These are phyloP conservation scores for Chlorella sp. DNA, from an alignment of 139 green algal species.

Conservation along the genomic window DNA sequence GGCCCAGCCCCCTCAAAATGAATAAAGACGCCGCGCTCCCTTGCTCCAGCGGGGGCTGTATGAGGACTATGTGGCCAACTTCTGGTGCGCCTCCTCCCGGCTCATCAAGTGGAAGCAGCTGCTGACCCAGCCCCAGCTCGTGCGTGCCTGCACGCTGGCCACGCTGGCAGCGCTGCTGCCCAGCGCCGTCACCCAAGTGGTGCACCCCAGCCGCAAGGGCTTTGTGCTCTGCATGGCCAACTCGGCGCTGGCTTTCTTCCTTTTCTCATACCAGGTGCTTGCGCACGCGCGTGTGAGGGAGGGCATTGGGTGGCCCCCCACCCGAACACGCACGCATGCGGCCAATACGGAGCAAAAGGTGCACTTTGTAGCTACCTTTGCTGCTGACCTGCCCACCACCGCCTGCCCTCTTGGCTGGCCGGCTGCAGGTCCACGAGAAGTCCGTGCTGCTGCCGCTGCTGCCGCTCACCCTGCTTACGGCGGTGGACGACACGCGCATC, in stretches of 20 bases:
- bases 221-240: constrained; percentile 86
- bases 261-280: constrained; percentile 95
- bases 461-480: constrained; percentile 77
- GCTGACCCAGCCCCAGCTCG: constrained; percentile 45
- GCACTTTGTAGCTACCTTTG: too few species aligned
- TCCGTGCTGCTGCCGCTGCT: constrained; percentile 93
- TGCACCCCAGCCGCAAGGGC: constrained; percentile 51
- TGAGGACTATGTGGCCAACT: constrained; percentile 99
- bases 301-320: neutral
- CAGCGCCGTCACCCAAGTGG: constrained; percentile 71
- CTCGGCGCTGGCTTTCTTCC: constrained; percentile 88
- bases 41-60: constrained; percentile 86
- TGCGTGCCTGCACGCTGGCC: constrained; percentile 49
- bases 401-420: too few species aligned
- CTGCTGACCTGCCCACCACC: too few species aligned
- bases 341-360: too few species aligned
- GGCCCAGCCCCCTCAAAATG: too few species aligned
- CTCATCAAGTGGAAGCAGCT: constrained; percentile 89
- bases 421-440: constrained; percentile 95
- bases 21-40: too few species aligned
- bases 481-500: constrained; percentile 49
- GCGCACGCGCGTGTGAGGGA: neutral
- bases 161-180: constrained; percentile 72
- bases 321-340: too few species aligned
- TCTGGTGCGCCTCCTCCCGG: constrained; percentile 87